A percentile compares a stretch with the other conserved stretches of the same genome.
Conservation (phyloP, 1,139 yeast genomes). For the Pichia sp. region DNA sequence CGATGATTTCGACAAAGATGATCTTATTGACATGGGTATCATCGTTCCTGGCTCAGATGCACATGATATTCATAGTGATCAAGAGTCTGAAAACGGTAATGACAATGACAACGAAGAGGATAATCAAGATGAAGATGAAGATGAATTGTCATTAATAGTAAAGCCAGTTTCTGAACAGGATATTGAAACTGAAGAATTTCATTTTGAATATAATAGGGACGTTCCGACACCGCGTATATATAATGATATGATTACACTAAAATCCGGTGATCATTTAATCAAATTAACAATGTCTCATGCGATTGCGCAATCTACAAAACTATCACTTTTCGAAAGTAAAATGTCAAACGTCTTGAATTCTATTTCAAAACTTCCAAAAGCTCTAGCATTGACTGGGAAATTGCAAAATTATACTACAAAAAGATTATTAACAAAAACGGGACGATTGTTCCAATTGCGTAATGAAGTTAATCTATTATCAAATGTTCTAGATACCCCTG, state of each 20-base stretch:
- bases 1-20: conserved; percentile 21
- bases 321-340: conserved; percentile 84
- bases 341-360: conserved; percentile 80
- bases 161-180: conserved; percentile 83
- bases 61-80: neutral
- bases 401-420: conserved; percentile 84
- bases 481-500: conserved; percentile 89
- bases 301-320: conserved; percentile 90
- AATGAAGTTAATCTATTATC: conserved; percentile 92
- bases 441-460: conserved; percentile 78
- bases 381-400: conserved; percentile 83
- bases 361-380: conserved; percentile 81
- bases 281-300: conserved; percentile 94
- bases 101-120: conserved; percentile 11
- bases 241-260: conserved; percentile 87
- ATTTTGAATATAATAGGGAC: conserved; percentile 79
- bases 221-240: conserved; percentile 83
- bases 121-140: conserved; percentile 8
- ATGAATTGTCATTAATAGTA: conserved; percentile 42
- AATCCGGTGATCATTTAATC: conserved; percentile 88
- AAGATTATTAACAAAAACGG: conserved; percentile 68
- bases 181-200: conserved; percentile 91
- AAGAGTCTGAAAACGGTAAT: conserved; percentile 11
- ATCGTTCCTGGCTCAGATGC: conserved; percentile 21
- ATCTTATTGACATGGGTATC: conserved; percentile 9